phyloP scores from a whole-genome alignment of 2,329 filamentous ascomycete species.

The Colletotrichum higginsianum region DNA sequence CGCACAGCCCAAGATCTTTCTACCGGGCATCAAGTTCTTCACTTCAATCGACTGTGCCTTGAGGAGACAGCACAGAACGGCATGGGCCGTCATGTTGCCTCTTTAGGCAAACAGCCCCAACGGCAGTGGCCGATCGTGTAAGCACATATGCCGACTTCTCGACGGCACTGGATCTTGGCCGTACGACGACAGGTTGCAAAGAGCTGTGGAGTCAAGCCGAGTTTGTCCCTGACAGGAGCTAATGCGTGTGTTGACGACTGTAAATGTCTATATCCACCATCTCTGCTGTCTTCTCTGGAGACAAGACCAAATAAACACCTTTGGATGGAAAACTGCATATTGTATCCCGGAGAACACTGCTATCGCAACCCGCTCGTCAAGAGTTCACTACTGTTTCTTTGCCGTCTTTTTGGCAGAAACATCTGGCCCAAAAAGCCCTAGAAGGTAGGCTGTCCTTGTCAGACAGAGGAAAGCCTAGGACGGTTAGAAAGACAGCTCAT shows the following conservation, averaged over 20 bases:
- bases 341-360: not conserved
- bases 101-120: not conserved
- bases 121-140: not conserved
- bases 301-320: not conserved
- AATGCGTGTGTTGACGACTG: not conserved
- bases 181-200: not conserved
- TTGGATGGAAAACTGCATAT: not conserved
- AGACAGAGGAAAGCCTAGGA: conserved; percentile 50
- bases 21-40: not conserved
- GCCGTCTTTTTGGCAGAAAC: conserved; percentile 36
- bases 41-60: not conserved
- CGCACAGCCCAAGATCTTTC: not conserved
- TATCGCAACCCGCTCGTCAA: not conserved
- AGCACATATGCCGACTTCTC: not conserved
- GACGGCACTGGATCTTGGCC: too few species aligned
- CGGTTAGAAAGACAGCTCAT: conserved; percentile 2
- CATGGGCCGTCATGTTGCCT: not conserved
- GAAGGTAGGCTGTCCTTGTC: conserved; percentile 50
- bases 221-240: too few species aligned
- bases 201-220: not conserved
- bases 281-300: not conserved
- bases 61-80: not conserved
- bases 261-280: not conserved
- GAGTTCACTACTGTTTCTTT: conserved; percentile 26
- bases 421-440: conserved; percentile 51